Evolutionary conservation across 495 filamentous ascomycete species (phyloP).

Genomic region (Hyphodiscus hymeniophilus): DNA sequence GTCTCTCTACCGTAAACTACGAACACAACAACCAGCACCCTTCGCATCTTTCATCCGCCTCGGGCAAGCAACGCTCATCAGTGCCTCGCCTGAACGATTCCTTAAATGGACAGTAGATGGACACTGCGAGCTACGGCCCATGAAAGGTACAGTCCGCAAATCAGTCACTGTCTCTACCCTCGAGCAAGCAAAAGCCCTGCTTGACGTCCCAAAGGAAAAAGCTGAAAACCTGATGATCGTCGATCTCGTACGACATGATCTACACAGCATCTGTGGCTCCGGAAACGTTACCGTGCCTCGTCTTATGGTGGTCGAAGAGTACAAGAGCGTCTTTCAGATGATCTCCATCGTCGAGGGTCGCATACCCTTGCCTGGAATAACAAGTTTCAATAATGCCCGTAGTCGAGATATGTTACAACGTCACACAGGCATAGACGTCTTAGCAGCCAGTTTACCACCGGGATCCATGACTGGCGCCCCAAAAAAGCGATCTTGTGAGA

Average conservation of each 20-base stretch:
- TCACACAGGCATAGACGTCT: slow-evolving; percentile 61
- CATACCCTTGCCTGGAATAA: slow-evolving; percentile 30
- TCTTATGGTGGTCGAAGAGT: slow-evolving; percentile 81
- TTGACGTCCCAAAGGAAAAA: slow-evolving; percentile 76
- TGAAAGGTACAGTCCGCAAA: slow-evolving; percentile 92
- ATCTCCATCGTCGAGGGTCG: slow-evolving; percentile 75
- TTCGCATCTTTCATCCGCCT: slow-evolving; percentile 80
- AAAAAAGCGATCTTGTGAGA: slow-evolving; percentile 81
- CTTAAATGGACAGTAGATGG: slow-evolving; percentile 51
- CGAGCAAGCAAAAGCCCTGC: slow-evolving; percentile 56
- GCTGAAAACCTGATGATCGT: slow-evolving; percentile 99
- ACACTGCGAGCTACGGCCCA: slow-evolving; percentile 63
- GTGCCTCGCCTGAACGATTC: slow-evolving; percentile 89
- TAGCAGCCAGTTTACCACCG: slow-evolving; percentile 72
- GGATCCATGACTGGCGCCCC: slow-evolving; percentile 95
- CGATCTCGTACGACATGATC: slow-evolving; percentile 85
- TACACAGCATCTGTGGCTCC: slow-evolving; percentile 69
- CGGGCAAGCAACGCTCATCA: slow-evolving; percentile 59
- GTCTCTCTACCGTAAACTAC: slow-evolving; percentile 64
- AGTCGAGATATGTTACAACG: slow-evolving; percentile 19
- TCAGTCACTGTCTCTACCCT: slow-evolving; percentile 45
- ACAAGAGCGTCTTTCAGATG: slow-evolving; percentile 82
- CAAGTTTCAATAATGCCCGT: slow-evolving; percentile 25
- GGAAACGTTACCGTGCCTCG: slow-evolving; percentile 57
- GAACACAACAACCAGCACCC: slow-evolving; percentile 69